phyloP scores from a whole-genome alignment of 1,139 yeast species.

The Sugiyamaella xylanicola region DNA sequence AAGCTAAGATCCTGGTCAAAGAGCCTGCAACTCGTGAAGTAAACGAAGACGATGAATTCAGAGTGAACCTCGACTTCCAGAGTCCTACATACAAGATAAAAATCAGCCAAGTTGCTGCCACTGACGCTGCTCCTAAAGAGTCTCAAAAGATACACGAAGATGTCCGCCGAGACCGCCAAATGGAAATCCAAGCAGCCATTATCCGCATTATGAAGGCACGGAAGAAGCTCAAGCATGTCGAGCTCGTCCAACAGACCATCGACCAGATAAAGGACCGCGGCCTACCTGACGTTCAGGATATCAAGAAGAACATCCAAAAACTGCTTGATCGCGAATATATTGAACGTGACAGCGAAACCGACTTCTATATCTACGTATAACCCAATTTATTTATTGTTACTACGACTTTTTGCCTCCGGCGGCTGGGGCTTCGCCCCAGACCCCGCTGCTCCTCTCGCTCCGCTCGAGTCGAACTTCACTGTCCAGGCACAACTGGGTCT shows the following conservation, averaged over 20 bases:
- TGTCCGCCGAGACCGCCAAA: constrained; percentile 39
- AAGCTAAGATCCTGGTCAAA: constrained; percentile 36
- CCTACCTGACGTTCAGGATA: constrained; percentile 34
- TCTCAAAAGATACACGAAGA: constrained; percentile 25
- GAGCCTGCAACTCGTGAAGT: constrained; percentile 33
- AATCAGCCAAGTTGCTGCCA: constrained; percentile 39
- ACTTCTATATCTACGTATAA: constrained; percentile 23
- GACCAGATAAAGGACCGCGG: constrained; percentile 38
- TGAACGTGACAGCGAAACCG: constrained; percentile 30
- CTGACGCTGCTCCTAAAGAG: constrained; percentile 16
- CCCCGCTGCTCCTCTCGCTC: not conserved
- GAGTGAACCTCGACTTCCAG: constrained; percentile 39
- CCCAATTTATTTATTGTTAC: constrained; percentile 24
- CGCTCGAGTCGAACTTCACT: not conserved
- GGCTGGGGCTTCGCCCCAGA: not conserved
- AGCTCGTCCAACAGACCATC: constrained; percentile 40
- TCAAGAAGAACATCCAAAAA: constrained; percentile 42
- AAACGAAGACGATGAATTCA: constrained; percentile 35
- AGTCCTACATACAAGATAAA: constrained; percentile 38
- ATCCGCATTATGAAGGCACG: constrained; percentile 41
- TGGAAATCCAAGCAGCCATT: constrained; percentile 44
- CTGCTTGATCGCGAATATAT: constrained; percentile 41
- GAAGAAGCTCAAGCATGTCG: constrained; percentile 40
- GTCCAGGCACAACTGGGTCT: no score
- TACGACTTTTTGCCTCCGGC: not conserved